These are phyloP conservation scores for Diplosphaera chodatii DNA, from an alignment of 139 green algal genomes.

Conservation along the genomic window DNA sequence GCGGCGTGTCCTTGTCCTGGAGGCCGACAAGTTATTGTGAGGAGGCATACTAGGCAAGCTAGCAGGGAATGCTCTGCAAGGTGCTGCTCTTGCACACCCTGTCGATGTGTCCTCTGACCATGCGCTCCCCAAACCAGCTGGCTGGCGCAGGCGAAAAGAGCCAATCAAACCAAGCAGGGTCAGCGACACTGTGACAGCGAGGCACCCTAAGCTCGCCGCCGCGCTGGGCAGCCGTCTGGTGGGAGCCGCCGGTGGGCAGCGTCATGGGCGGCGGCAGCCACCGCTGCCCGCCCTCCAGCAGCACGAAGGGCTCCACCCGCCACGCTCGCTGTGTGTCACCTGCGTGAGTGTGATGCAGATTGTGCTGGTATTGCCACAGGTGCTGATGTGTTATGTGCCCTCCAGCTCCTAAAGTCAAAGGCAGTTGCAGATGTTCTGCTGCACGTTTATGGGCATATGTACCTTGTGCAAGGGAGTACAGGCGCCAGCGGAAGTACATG, in stretches of 20 bases:
- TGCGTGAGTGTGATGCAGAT: too few species aligned
- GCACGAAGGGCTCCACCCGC: conserved; percentile 86
- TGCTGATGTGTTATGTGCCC: too few species aligned
- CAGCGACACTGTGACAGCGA: not conserved
- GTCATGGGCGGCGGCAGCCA: conserved; percentile 51
- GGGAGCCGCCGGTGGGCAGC: conserved; percentile 5
- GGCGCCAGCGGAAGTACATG: conserved; percentile 84
- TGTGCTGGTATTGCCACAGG: too few species aligned
- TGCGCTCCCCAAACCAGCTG: too few species aligned
- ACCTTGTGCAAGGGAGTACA: conserved; percentile 65
- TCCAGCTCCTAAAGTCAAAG: too few species aligned
- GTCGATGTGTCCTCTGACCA: too few species aligned
- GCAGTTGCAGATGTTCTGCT: not conserved
- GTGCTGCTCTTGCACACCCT: too few species aligned
- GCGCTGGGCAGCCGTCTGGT: conserved; percentile 42
- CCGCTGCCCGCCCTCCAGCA: conserved; percentile 74
- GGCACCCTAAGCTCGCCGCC: conserved; percentile 19
- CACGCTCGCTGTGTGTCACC: conserved; percentile 59
- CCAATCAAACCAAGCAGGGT: too few species aligned
- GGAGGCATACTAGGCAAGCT: not conserved
- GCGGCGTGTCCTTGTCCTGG: conserved; percentile 27
- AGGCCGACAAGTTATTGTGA: not conserved
- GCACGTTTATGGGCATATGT: too few species aligned
- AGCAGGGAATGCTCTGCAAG: too few species aligned
- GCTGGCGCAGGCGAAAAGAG: too few species aligned